phyloP scores from a whole-genome alignment of 148 eudicot species.

The Chenopodium berlandieri region DNA sequence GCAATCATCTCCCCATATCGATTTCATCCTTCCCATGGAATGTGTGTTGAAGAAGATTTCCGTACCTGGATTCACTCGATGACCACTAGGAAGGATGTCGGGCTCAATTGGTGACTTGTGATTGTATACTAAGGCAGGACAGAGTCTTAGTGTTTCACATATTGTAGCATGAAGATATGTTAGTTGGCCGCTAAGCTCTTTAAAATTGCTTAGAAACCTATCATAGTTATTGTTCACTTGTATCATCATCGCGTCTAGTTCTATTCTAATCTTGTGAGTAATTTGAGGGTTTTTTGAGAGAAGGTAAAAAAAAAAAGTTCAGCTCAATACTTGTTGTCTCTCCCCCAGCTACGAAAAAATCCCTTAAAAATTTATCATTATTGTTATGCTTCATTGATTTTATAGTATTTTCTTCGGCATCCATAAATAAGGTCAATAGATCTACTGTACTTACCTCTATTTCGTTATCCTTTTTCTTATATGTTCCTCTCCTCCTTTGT shows the following conservation, averaged over 20 bases:
- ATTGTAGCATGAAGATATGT: slow-evolving; percentile 43
- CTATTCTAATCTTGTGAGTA: slow-evolving; percentile 29
- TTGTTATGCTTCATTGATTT: background rate
- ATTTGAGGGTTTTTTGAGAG: slow-evolving; percentile 32
- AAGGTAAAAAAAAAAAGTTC: slow-evolving; percentile 40
- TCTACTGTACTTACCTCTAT: slow-evolving; percentile 21
- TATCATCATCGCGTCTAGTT: slow-evolving; percentile 3
- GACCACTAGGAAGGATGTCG: slow-evolving; percentile 47
- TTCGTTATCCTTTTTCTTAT: background rate
- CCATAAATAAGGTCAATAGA: slow-evolving; percentile 38
- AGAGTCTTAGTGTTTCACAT: slow-evolving; percentile 44
- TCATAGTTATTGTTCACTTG: background rate
- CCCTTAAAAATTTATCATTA: slow-evolving; percentile 8
- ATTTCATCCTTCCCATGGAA: slow-evolving; percentile 46
- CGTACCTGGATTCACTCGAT: slow-evolving; percentile 36
- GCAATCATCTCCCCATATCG: slow-evolving; percentile 48
- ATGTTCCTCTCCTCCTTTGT: slow-evolving; percentile 12
- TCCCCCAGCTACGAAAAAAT: slow-evolving; percentile 38
- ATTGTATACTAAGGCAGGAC: slow-evolving; percentile 44
- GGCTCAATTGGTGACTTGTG: slow-evolving; percentile 28
- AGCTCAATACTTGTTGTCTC: slow-evolving; percentile 40
- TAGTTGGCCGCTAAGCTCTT: slow-evolving; percentile 29
- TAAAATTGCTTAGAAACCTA: slow-evolving; percentile 8
- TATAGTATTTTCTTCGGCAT: background rate
- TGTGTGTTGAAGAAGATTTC: slow-evolving; percentile 28